Evolutionary conservation across 2,329 filamentous ascomycete species (phyloP), one percentile per base, ranked within the genome.

Genomic region (Hypoxylon sp.): DNA sequence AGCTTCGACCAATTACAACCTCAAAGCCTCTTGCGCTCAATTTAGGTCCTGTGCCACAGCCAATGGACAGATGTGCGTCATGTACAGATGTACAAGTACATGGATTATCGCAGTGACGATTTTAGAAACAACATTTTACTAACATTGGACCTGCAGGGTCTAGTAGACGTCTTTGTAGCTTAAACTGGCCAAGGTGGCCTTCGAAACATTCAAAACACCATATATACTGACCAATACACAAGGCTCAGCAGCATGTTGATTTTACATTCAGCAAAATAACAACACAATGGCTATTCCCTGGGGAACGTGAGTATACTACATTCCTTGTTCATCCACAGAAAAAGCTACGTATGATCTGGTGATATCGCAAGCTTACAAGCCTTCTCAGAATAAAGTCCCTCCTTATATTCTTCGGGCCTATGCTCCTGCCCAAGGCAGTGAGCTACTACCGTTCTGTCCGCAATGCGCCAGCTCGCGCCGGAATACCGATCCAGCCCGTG

Each of bases 351-450:
- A 5, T 19, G 8, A 44, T 22, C 10, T 44, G 9, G 29, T 3
- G 17, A 54, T 59, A 63, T 64, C 19, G 63, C 58, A 73, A 42
- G 29, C 61, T 65, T 66, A 65, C 48, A 52, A 22, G 5, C 14
- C 14, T 26, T 48, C 31, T 6, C 70, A 88, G 85, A 58, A 81
- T 89, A 74, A 86, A 86, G 72, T 85, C 86, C 74, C 81, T 89
- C 70, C 78, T 85, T 75, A 78, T 90, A 75, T 86, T 90, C 82
- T 85, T 94, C 78, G 92, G 90, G 2, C 92, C 93, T 33, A 84
- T 93, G 70, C 82, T 94, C 71, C 79, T 95, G 42, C 91, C 92
- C 56, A 89, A 88, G 74, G 84, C 85, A 63, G 82, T 94, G 63
- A 80, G 83, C 67, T 90, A 87, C 83, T 92, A 92, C 82, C 88